Percentiles rank a stretch among this genome's conserved stretches.
phyloP scores from a whole-genome alignment of 139 green algal species.

The Desmodesmus armatus region DNA sequence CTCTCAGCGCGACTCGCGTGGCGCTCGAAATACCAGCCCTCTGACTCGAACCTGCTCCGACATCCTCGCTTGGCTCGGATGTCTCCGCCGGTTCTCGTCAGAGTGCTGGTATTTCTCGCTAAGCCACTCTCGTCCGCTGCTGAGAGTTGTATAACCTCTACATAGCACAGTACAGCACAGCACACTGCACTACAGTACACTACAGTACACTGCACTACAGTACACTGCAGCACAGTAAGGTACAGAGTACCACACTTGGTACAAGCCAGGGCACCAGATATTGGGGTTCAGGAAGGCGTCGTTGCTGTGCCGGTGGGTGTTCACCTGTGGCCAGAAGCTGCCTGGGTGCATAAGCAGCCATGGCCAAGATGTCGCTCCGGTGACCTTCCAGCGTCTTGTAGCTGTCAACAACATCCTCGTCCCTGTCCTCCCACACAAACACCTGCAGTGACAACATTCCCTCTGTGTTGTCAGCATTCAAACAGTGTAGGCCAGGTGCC shows the following conservation, averaged over 20 bases:
- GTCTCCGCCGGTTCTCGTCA: too few species aligned
- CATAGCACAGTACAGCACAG: background rate
- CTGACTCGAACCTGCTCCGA: too few species aligned
- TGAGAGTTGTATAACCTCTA: too few species aligned
- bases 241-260: background rate
- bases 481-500: too few species aligned
- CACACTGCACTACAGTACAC: background rate
- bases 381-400: conserved; percentile 74
- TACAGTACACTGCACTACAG: background rate
- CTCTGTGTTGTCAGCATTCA: background rate
- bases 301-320: too few species aligned
- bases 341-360: conserved; percentile 58
- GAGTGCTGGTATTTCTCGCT: too few species aligned
- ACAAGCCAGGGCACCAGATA: background rate
- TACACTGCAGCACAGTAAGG: too few species aligned
- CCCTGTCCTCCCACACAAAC: conserved; percentile 82
- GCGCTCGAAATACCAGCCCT: too few species aligned
- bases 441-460: conserved; percentile 43
- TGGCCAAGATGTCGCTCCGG: conserved; percentile 78
- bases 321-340: conserved; percentile 61
- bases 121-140: too few species aligned
- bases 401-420: conserved; percentile 58
- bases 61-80: too few species aligned
- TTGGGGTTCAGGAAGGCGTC: too few species aligned
- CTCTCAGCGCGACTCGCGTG: too few species aligned